A percentile compares a stretch with the other conserved stretches of the same genome.
These are phyloP conservation scores for Diaporthe amygdali DNA, from an alignment of 2,329 filamentous ascomycete genomes.

Conservation along the genomic window DNA sequence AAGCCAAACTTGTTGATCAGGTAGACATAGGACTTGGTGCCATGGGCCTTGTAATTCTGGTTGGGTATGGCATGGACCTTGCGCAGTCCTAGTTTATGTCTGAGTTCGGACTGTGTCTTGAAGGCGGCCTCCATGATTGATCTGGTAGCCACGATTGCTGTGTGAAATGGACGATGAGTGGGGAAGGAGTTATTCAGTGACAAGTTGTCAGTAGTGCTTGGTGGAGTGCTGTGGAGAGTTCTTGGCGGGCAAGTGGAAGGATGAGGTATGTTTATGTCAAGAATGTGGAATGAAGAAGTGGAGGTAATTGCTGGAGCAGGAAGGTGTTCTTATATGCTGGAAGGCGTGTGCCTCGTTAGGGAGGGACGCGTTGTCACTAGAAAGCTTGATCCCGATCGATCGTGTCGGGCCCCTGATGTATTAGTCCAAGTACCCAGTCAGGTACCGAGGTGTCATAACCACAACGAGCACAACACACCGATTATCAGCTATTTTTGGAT, in stretches of 20 bases:
- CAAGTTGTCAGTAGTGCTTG: not conserved
- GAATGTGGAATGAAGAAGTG: not conserved
- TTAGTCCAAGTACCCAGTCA: not conserved
- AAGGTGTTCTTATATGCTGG: constrained; percentile 19
- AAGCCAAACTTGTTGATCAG: constrained; percentile 68
- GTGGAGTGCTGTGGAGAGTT: not conserved
- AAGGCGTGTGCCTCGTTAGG: not conserved
- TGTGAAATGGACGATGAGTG: not conserved
- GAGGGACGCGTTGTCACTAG: not conserved
- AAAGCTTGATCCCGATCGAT: not conserved
- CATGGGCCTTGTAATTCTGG: constrained; percentile 62
- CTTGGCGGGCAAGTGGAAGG: not conserved
- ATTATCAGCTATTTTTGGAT: not conserved
- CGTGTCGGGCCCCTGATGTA: not conserved
- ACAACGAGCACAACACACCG: not conserved
- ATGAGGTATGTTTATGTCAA: not conserved
- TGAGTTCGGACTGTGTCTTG: constrained; percentile 40
- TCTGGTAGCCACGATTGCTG: constrained; percentile 10
- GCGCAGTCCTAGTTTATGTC: constrained; percentile 40
- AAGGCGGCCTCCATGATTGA: constrained; percentile 42
- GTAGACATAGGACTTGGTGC: constrained; percentile 68
- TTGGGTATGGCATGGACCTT: constrained; percentile 61
- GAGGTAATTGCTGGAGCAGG: not conserved
- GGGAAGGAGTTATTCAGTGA: not conserved
- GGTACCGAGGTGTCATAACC: not conserved